Evolutionary conservation across 352 stramenopile genomes (phyloP).

Genomic region (Pythium rishiriense): DNA sequence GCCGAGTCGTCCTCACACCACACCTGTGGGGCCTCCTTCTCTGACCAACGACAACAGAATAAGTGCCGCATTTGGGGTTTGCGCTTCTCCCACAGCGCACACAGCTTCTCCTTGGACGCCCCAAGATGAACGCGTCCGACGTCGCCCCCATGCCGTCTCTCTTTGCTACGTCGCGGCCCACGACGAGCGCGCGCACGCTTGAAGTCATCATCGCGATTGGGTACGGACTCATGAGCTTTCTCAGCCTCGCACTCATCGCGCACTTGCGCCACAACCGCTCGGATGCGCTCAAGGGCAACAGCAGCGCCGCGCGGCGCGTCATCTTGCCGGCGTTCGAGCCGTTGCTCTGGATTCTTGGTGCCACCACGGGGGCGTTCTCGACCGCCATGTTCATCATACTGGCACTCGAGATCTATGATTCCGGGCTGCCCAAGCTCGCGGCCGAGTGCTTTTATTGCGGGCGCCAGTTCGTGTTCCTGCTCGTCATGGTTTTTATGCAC

Average conservation of each 20-base stretch:
- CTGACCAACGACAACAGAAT: too few species aligned
- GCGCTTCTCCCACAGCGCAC: too few species aligned
- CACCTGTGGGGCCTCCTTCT: too few species aligned
- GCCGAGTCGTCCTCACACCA: too few species aligned
- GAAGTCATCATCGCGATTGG: background rate
- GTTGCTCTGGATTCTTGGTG: constrained; percentile 47
- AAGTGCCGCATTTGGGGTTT: too few species aligned
- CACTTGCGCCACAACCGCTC: constrained; percentile 62
- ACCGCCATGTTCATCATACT: constrained; percentile 21
- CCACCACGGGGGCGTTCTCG: constrained; percentile 14
- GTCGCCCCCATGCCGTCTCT: too few species aligned
- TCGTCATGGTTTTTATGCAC: constrained; percentile 57
- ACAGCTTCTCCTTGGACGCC: too few species aligned
- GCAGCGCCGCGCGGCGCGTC: constrained; percentile 51
- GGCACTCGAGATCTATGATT: constrained; percentile 36
- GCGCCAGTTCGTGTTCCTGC: constrained; percentile 51
- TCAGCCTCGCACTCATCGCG: constrained; percentile 30
- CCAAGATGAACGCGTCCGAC: too few species aligned
- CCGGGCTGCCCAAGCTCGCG: constrained; percentile 33
- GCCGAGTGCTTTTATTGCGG: constrained; percentile 27
- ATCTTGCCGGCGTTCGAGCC: constrained; percentile 73
- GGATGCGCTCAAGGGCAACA: constrained; percentile 48
- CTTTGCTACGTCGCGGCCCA: too few species aligned
- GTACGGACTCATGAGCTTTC: constrained; percentile 30
- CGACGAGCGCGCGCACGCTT: too few species aligned